A percentile compares a stretch with the other conserved stretches of the same genome.
phyloP scores from a whole-genome alignment of 192 early-diverging fungal species.

The Coemansia sp. region DNA sequence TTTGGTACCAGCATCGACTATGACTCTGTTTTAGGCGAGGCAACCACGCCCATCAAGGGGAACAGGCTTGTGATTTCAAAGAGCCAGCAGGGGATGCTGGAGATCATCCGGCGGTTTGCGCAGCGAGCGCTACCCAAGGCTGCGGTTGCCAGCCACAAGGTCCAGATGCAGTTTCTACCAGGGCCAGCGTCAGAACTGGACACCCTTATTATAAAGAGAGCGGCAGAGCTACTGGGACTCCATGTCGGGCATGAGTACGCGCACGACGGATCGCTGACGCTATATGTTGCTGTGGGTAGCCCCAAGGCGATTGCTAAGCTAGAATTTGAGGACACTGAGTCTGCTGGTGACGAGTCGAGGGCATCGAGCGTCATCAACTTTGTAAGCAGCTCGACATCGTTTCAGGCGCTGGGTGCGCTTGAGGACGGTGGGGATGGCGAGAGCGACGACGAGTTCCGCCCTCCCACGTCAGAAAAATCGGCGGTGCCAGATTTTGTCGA shows the following conservation, averaged over 20 bases:
- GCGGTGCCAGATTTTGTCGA: slow-evolving; percentile 59
- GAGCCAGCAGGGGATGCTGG: slow-evolving; percentile 39
- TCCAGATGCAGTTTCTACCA: slow-evolving; percentile 47
- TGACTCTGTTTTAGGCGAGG: slow-evolving; percentile 37
- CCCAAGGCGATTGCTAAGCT: slow-evolving; percentile 44
- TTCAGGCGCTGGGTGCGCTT: slow-evolving; percentile 27
- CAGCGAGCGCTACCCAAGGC: slow-evolving; percentile 45
- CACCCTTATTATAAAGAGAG: slow-evolving; percentile 37
- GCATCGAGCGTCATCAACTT: slow-evolving; percentile 8
- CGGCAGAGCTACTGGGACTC: slow-evolving; percentile 36
- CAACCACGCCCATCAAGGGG: slow-evolving; percentile 35
- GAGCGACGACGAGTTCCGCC: slow-evolving; percentile 42
- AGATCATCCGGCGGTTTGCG: slow-evolving; percentile 42
- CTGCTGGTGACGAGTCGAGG: slow-evolving; percentile 13
- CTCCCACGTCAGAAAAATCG: slow-evolving; percentile 46
- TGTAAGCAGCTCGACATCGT: slow-evolving; percentile 5
- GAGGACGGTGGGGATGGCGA: slow-evolving; percentile 36
- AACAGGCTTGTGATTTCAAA: slow-evolving; percentile 38
- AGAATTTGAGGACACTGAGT: slow-evolving; percentile 44
- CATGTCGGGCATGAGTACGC: slow-evolving; percentile 51
- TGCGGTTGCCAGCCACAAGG: slow-evolving; percentile 22
- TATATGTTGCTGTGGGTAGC: slow-evolving; percentile 45
- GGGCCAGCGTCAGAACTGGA: slow-evolving; percentile 37
- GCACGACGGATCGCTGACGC: slow-evolving; percentile 39
- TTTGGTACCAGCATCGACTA: slow-evolving; percentile 19